A percentile compares a stretch with the other conserved stretches of the same genome.
Evolutionary conservation across 2,329 filamentous ascomycete genomes (phyloP).

Genomic region (Neofusicoccum parvum): DNA sequence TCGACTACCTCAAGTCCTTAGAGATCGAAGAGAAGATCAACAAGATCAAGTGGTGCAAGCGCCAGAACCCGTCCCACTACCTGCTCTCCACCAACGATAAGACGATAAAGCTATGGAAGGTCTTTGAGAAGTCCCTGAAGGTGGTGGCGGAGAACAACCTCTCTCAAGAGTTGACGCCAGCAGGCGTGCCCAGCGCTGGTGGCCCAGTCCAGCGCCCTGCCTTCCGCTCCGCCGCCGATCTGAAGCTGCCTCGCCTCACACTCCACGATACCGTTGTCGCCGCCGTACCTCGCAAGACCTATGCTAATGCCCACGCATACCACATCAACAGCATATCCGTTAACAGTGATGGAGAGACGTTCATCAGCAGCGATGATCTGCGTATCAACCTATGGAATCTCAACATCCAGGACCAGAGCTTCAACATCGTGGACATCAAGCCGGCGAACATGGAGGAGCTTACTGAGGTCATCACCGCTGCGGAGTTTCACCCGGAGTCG

Average conservation of each 20-base stretch:
- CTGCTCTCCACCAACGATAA: slow-evolving; percentile 98
- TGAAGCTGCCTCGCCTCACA: slow-evolving; percentile 93
- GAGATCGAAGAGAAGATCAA: slow-evolving; percentile 99
- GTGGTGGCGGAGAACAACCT: slow-evolving; percentile 99
- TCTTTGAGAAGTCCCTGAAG: slow-evolving; percentile 98
- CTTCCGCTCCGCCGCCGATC: slow-evolving; percentile 78
- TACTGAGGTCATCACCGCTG: slow-evolving; percentile 97
- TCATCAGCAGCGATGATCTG: slow-evolving; percentile 97
- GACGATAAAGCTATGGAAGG: slow-evolving; percentile 99
- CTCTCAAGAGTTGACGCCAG: slow-evolving; percentile 87
- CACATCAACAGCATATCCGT: slow-evolving; percentile 99
- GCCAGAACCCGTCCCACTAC: slow-evolving; percentile 98
- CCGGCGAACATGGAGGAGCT: slow-evolving; percentile 99
- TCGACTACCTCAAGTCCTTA: slow-evolving; percentile 98
- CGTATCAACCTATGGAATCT: slow-evolving; percentile 99
- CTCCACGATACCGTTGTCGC: slow-evolving; percentile 98
- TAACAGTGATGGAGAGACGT: slow-evolving; percentile 98
- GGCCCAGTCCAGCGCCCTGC: slow-evolving; percentile 75
- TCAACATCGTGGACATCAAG: slow-evolving; percentile 99
- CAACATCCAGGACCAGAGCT: slow-evolving; percentile 99
- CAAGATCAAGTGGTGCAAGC: slow-evolving; percentile 99
- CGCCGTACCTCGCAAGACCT: slow-evolving; percentile 91
- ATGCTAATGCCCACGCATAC: slow-evolving; percentile 97
- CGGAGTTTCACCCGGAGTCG: slow-evolving; percentile 93
- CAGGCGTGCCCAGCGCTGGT: slow-evolving; percentile 71